Conservation (phyloP, 495 filamentous ascomycete species). For the Aspergillus sclerotiicarbonarius region DNA sequence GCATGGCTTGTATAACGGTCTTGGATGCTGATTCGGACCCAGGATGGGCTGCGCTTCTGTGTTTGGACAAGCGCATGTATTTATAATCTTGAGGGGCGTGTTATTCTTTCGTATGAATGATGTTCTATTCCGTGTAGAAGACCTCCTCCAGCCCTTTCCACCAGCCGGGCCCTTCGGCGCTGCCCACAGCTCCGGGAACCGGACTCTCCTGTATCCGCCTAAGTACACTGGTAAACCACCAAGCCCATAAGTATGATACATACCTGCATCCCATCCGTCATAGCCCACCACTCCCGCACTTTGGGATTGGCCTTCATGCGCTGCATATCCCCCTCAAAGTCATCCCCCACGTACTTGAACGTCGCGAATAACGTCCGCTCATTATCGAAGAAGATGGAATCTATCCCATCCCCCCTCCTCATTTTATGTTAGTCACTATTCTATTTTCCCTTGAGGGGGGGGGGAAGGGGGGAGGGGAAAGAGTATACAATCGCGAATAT, state of each 20-base stretch:
- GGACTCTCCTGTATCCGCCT: conserved; percentile 39
- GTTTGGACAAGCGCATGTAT: neutral
- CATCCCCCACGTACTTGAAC: conserved; percentile 71
- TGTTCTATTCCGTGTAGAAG: conserved; percentile 55
- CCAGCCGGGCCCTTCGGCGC: conserved; percentile 64
- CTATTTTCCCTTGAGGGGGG: no score
- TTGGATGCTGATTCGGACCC: neutral
- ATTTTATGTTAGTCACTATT: no score
- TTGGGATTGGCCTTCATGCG: conserved; percentile 66
- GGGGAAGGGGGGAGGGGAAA: neutral
- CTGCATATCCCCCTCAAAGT: conserved; percentile 70
- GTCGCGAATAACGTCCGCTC: conserved; percentile 63
- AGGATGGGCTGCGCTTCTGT: neutral
- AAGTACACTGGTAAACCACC: neutral
- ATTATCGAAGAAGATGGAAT: conserved; percentile 70
- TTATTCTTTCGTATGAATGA: neutral
- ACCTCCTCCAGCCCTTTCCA: conserved; percentile 73
- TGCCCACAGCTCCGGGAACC: conserved; percentile 60
- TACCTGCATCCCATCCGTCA: conserved; percentile 72
- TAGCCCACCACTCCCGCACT: conserved; percentile 73
- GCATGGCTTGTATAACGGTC: conserved; percentile 17
- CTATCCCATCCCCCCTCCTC: conserved; percentile 20
- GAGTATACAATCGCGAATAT: conserved; percentile 65
- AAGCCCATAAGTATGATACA: conserved; percentile 13
- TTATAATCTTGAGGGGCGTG: neutral